Evolutionary conservation across 495 filamentous ascomycete genomes (phyloP), one percentile per base, ranked within the genome.

Genomic region (Emericellopsis terricola): DNA sequence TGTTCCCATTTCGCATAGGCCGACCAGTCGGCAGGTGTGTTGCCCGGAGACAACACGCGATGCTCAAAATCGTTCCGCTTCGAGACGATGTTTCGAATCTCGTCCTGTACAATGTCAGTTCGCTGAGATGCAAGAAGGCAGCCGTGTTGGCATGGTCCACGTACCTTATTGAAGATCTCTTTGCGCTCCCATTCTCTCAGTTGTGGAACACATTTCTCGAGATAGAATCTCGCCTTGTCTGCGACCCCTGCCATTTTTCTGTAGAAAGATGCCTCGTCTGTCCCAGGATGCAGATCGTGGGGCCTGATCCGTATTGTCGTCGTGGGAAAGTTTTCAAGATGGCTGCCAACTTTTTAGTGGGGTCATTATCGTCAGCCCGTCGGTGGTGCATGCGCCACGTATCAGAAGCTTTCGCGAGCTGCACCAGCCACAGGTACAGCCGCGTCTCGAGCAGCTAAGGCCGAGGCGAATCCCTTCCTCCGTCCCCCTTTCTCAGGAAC

Each of bases 11-110:
- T 64, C 15, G 75, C 73, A 60, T 96, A 97, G 45, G 79, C 72
- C 28, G 80, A 71, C 56, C 79, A 97, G 43, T 92, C 83, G 26
- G 65, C 51, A 0, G 82, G 67, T 28, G 69, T 66, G 27, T 76
- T 73, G 31, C 84, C 81, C 7, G 82, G 71, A 10, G 81, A 72
- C 42, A 91, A 81, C 42, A 96, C 64, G 31, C 74, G 76, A 61
- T 94, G 85, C 52, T 97, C 89, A 46, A 84, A 94, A 43, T 85
- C 82, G 46, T 83, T 87, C 38, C 91, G 76, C 47, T 86, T 93
- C 49, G 73, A 74, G 29, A 87, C 70, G 34, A 97, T 85, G 17
- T 78, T 71, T 38, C 68, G 62, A 51, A 96, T 93, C 59, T 96
- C 85, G 41, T 84, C 76, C 75, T 86, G 47, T 0, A 38, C n/a